phyloP scores from a whole-genome alignment of 768 basidiomycete species.

The Panus rudis region DNA sequence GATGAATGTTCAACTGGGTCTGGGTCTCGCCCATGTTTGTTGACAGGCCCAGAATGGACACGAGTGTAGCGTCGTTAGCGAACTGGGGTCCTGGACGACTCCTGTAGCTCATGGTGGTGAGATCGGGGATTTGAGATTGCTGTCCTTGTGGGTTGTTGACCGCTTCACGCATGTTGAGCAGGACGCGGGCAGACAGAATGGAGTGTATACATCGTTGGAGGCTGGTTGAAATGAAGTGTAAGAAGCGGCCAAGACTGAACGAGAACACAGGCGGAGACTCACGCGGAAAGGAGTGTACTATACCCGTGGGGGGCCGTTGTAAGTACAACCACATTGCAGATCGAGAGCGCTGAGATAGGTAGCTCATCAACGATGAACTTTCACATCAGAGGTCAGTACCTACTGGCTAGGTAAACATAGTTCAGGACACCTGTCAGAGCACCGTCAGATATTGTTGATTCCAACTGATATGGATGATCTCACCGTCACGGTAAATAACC shows the following conservation, averaged over 20 bases:
- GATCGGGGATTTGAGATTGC: too few relatives aligned
- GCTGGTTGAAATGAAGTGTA: background rate
- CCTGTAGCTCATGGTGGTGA: too few relatives aligned
- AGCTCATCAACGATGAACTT: background rate
- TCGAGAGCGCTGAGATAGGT: constrained; percentile 5
- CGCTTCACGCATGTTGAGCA: constrained; percentile 11
- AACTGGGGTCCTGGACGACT: too few relatives aligned
- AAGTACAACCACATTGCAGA: constrained; percentile 7
- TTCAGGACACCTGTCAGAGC: constrained; percentile 1
- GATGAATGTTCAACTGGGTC: too few relatives aligned
- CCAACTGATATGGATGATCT: background rate
- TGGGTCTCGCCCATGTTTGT: too few relatives aligned
- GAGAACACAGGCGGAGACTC: background rate
- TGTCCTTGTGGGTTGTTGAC: too few relatives aligned
- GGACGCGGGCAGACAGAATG: constrained; percentile 8
- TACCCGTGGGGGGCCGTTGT: constrained; percentile 2
- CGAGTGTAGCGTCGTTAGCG: too few relatives aligned
- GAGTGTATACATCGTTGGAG: constrained; percentile 9
- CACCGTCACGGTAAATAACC: constrained; percentile 6
- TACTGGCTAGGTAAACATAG: constrained; percentile 9
- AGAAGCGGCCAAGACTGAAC: background rate
- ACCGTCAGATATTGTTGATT: background rate
- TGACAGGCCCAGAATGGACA: too few relatives aligned
- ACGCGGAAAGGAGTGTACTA: constrained; percentile 5
- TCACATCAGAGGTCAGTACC: background rate